Evolutionary conservation across 768 basidiomycete species (phyloP), one percentile per base, ranked within the genome.

Genomic region (Suillus ampliporus): DNA sequence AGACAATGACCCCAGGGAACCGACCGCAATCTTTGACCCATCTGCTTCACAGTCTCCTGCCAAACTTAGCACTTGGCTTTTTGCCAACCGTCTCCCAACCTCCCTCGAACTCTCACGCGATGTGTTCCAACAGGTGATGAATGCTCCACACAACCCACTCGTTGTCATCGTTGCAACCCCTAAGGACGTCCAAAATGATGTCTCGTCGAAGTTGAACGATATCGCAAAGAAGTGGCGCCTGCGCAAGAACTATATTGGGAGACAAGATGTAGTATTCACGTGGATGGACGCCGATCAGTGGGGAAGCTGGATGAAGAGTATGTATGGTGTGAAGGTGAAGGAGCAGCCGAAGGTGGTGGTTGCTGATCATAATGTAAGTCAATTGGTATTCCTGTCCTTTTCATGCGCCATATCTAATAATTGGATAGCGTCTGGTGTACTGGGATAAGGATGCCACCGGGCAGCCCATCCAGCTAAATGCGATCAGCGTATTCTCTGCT

Each of bases 241-340:
- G 41, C 79, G 77, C 28, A 60, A 65, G 58, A 69, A 68, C 54
- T 64, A 64, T 47, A 72, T 58, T 63, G 77, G 43, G n/a, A 60
- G 59, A 46, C 76, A 83, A 40, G 83, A 87, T 47, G 89, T 97
- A 0, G 85, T 95, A 54, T 97, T 95, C 76, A 83, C 89, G 10
- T 95, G 90, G 89, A 95, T 97, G 86, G 94, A 99, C 70, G 85
- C 80, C 2, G 87, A 86, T 28, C 84, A 82, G 74, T 98, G 97
- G 95, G 82, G 76, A 28, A 88, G 84, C 57, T 98, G 95, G 95
- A 79, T 97, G 78, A 94, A 92, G 81, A 89, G 87, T 68, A 94
- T 94, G 88, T 99, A 98, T 77, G 89, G 89, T 34, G 79, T 95
- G 67, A 79, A 75, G 66, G 61, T 65, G 10, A 65, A 54, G 9